These are phyloP conservation scores for Neurospora sp. DNA, from an alignment of 495 filamentous ascomycete species.

Conservation along the genomic window DNA sequence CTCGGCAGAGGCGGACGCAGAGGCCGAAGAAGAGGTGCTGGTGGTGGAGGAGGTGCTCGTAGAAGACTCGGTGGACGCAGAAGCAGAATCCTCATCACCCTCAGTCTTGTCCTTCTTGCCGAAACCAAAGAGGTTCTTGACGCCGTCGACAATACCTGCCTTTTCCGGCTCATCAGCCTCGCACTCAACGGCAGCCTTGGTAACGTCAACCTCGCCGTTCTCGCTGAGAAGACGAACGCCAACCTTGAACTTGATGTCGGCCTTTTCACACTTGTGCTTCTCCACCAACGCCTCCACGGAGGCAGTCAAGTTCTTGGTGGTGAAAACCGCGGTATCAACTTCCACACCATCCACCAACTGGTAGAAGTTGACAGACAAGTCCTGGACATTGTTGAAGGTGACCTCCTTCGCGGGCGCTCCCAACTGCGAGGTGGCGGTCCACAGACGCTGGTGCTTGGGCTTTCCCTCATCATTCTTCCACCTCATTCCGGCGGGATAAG, in stretches of 20 bases:
- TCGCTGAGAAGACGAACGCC: slow-evolving; percentile 58
- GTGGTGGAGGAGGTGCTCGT: slow-evolving; percentile 31
- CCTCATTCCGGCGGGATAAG: slow-evolving; percentile 62
- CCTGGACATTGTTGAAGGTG: slow-evolving; percentile 74
- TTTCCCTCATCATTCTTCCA: slow-evolving; percentile 62
- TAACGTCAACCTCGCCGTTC: slow-evolving; percentile 76
- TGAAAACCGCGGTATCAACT: slow-evolving; percentile 41
- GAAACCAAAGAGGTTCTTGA: slow-evolving; percentile 92
- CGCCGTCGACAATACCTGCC: slow-evolving; percentile 75
- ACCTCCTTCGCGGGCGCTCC: slow-evolving; percentile 72
- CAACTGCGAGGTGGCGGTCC: slow-evolving; percentile 65
- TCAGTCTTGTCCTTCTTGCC: slow-evolving; percentile 73
- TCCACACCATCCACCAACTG: slow-evolving; percentile 52
- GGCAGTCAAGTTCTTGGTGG: slow-evolving; percentile 75
- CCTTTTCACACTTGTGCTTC: slow-evolving; percentile 62
- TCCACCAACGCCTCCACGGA: slow-evolving; percentile 65
- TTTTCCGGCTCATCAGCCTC: slow-evolving; percentile 60
- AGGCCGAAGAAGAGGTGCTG: slow-evolving; percentile 36
- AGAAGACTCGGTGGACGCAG: slow-evolving; percentile 24
- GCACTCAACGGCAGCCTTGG: slow-evolving; percentile 70
- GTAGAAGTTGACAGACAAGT: slow-evolving; percentile 73
- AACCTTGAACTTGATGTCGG: slow-evolving; percentile 73
- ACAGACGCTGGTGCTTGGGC: slow-evolving; percentile 53
- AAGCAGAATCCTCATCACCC: slow-evolving; percentile 29
- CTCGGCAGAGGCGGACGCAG: slow-evolving; percentile 31